Conservation (phyloP, 345 rosid species). For the Dipteronia dyeriana region DNA sequence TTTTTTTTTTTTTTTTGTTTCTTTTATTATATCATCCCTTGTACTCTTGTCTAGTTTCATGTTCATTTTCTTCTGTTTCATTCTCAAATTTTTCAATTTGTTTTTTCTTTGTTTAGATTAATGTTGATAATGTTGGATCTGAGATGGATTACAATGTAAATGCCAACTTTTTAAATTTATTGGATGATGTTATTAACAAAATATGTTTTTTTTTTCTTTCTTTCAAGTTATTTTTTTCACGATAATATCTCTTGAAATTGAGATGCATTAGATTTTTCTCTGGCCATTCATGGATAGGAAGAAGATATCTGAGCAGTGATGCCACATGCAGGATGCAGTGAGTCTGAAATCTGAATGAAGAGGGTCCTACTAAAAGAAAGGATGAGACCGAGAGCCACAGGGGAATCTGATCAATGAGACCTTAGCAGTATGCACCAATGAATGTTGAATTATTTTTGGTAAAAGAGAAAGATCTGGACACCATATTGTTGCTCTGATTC, state of each 20-base stretch:
- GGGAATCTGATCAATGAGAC: slow-evolving; percentile 25
- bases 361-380: slow-evolving; percentile 35
- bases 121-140: slow-evolving; percentile 33
- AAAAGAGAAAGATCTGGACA: slow-evolving; percentile 14
- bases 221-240: neutral
- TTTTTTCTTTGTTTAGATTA: slow-evolving; percentile 22
- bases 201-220: neutral
- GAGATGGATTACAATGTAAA: slow-evolving; percentile 38
- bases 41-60: slow-evolving; percentile 16
- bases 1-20: too few relatives aligned
- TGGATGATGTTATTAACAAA: slow-evolving; percentile 8
- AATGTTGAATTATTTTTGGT: slow-evolving; percentile 18
- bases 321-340: slow-evolving; percentile 48
- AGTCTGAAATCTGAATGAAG: slow-evolving; percentile 18
- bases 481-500: slow-evolving; percentile 21
- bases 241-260: neutral
- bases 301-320: slow-evolving; percentile 21
- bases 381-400: slow-evolving; percentile 9
- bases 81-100: slow-evolving; percentile 1
- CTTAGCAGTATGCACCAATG: slow-evolving; percentile 15
- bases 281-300: slow-evolving; percentile 17
- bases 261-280: slow-evolving; percentile 12
- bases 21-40: slow-evolving; percentile 11
- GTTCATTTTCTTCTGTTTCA: slow-evolving; percentile 10
- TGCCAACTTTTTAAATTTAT: slow-evolving; percentile 28